Evolutionary conservation across 352 stramenopile species (phyloP), one percentile per base, ranked within the genome.

Genomic region (Phytophthora sojae): DNA sequence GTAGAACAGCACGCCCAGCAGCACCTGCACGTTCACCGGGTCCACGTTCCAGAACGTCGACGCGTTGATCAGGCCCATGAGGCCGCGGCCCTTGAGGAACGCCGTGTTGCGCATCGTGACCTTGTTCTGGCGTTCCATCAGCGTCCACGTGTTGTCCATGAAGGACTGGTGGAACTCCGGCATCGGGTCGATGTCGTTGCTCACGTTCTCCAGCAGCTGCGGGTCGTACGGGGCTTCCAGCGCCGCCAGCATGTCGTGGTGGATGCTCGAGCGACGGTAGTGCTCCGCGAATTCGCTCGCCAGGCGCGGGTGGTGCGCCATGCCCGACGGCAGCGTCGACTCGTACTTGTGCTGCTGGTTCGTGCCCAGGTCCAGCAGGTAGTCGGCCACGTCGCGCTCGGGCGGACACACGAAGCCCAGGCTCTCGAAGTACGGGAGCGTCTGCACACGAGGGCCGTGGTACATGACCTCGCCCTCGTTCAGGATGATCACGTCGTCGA

Each of bases 1-100:
- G 63, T 83, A 93, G 70, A 94, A 96, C 6, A 95, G 63, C 50
- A 94, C 72, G 44, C 91, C 87, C 57, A 95, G 72, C 7, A 90
- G 58, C 50, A 77, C 61, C 56, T 73, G 55, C 7, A 76, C 53
- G 14, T 78, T 54, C 29, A 35, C 47, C 29, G 67, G 65, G 53
- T 81, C 71, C 52, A 82, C 57, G 44, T 77, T 61, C 62, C 70
- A 82, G 63, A 84, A 85, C n/a, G 69, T 76, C n/a, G 45, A 67
- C 19, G 54, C 45, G 71, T 83, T 64, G 35, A 81, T 51, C 6
- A 54, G 21, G 9, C 61, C 77, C 57, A 76, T 80, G 54, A 81
- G 26, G 12, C 51, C 50, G 15, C 75, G 61, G 52, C 71, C 74
- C 35, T 61, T 55, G n/a, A 83, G 35, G 69, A 83, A 81, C 60